phyloP scores from a whole-genome alignment of 2,329 filamentous ascomycete species.

The Stagonosporopsis vannaccii region DNA sequence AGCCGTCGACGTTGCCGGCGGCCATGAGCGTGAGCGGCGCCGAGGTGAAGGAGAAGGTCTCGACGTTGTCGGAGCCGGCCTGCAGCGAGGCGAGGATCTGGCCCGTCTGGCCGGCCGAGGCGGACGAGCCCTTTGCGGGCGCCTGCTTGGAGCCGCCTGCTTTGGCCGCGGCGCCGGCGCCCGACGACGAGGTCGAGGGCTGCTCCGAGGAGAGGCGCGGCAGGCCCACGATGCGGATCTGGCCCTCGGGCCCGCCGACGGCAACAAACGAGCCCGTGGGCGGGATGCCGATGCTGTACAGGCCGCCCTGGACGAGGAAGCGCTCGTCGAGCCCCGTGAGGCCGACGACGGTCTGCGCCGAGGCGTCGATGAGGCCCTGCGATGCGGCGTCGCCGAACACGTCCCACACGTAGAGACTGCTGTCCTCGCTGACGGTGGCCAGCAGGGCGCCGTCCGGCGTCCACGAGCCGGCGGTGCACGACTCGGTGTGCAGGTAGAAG shows the following conservation, averaged over 20 bases:
- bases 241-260: slow-evolving; percentile 85
- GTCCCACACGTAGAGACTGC: slow-evolving; percentile 90
- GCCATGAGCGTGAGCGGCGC: slow-evolving; percentile 67
- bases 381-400: slow-evolving; percentile 81
- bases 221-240: slow-evolving; percentile 84
- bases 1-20: slow-evolving; percentile 69
- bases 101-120: slow-evolving; percentile 62
- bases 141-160: slow-evolving; percentile 55
- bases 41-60: slow-evolving; percentile 74
- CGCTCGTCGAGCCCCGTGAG: slow-evolving; percentile 84
- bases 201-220: slow-evolving; percentile 64
- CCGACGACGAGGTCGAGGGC: slow-evolving; percentile 49
- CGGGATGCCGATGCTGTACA: slow-evolving; percentile 87
- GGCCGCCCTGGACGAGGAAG: slow-evolving; percentile 88
- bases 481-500: slow-evolving; percentile 87
- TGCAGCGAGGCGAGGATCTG: slow-evolving; percentile 84
- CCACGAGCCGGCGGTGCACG: slow-evolving; percentile 91
- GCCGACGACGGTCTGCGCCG: slow-evolving; percentile 72
- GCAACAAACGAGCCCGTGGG: slow-evolving; percentile 81
- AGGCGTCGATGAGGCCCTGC: slow-evolving; percentile 63
- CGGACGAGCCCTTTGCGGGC: slow-evolving; percentile 47
- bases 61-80: slow-evolving; percentile 79
- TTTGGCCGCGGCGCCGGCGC: slow-evolving; percentile 59
- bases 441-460: slow-evolving; percentile 85
- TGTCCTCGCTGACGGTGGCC: slow-evolving; percentile 88